Conservation (phyloP, 805 yeast species). For the Saturnispora mendoncae region DNA sequence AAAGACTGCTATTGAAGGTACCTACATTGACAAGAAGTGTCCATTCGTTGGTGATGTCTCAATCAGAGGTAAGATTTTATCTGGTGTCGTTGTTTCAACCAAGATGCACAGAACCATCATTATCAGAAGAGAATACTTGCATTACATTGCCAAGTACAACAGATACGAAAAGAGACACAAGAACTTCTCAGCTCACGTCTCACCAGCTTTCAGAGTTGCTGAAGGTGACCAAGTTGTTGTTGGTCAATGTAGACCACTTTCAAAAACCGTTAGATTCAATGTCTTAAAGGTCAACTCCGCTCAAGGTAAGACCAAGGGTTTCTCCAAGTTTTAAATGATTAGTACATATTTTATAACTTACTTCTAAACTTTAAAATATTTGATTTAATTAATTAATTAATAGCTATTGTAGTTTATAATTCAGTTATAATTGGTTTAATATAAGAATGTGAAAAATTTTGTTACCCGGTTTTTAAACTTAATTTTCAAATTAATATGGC, state of each 20-base stretch:
- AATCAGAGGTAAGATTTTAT: conserved; percentile 98
- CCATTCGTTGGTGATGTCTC: conserved; percentile 96
- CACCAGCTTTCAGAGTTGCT: conserved; percentile 99
- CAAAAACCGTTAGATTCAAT: conserved; percentile 99
- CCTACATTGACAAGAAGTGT: conserved; percentile 99
- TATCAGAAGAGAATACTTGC: conserved; percentile 99
- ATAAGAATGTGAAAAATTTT: conserved; percentile 1
- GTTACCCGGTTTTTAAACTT: background rate
- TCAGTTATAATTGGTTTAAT: no score
- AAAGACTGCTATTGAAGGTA: conserved; percentile 94
- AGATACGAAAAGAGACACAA: conserved; percentile 99
- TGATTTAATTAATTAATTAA: conserved; percentile 3
- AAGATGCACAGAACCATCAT: conserved; percentile 99
- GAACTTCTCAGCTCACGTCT: conserved; percentile 99
- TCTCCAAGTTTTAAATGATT: conserved; percentile 79
- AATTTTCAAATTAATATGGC: background rate
- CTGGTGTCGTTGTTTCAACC: conserved; percentile 99
- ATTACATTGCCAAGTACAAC: conserved; percentile 99
- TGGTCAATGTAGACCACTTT: conserved; percentile 99
- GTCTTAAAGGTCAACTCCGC: conserved; percentile 92
- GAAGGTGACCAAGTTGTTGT: conserved; percentile 99
- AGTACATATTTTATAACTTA: conserved; percentile 6
- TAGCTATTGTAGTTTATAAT: no score
- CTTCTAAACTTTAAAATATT: conserved; percentile 6
- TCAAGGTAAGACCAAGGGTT: conserved; percentile 86